Base-by-base conservation (phyloP, 140 eudicot genomes). In the Stevia rebaudiana region DNA sequence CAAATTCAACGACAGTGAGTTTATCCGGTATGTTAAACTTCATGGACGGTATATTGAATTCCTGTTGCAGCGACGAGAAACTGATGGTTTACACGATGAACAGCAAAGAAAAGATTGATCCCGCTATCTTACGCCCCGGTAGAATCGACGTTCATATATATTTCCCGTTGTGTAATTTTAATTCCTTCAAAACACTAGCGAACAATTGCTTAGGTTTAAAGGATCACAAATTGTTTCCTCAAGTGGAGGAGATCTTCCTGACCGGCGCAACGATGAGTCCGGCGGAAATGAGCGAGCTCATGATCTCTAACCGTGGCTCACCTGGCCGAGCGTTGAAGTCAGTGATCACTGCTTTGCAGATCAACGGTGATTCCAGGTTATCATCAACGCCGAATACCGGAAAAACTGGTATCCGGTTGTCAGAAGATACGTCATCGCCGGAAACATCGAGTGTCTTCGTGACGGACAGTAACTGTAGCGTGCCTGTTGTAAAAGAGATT, bases 241-340 rank as follows among this genome's bases (percentile, higher is more conserved):
- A 82, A 57, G 92, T 91, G n/a, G 96, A 87, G 46, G 96, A 84
- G 72, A 87, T 81, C 11, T 81, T 92, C n/a, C 82, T 54, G 23
- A 75, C 79, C 24, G 95, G 95, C 0, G 89, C 92, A 6, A 81
- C 85, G 17, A 75, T 92, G 71, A 82, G 92, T 52, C 96, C 87
- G 35, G 95, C 98, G 40, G 98, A 87, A 78, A 83, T 92, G 75
- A 83, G 92, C 22, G 98, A 92, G 78, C 49, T 92, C 39, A 92
- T 92, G 96, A 67, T 92, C 24, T 83, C 73, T 24, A 88, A 92
- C 71, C 87, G 96, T 61, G 85, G 80, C 33, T 92, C 98, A 4
- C 98, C 96, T 11, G 87, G 89, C 73, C 86, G 96, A 1, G 96
- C 98, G 9, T 63, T 92, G 61, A 84, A 78, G 63, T 79, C 95